Conservation (phyloP, 2,329 filamentous ascomycete genomes). For the Rugonectria rugulosa region DNA sequence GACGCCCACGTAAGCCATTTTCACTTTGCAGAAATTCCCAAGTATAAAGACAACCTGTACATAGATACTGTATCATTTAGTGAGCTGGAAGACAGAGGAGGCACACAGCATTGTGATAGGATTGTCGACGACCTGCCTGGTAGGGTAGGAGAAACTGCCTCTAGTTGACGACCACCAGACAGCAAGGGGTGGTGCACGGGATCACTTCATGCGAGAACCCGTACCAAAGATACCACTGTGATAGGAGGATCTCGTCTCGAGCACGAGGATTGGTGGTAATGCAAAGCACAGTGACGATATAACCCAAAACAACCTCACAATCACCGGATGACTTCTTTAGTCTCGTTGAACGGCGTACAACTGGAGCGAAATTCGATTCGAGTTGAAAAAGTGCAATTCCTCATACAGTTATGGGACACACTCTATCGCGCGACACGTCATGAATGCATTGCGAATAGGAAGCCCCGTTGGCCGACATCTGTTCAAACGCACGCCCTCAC, state of each 20-base stretch:
- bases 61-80: too few relatives aligned
- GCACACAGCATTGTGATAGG: too few relatives aligned
- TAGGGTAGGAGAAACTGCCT: too few relatives aligned
- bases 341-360: background rate
- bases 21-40: too few relatives aligned
- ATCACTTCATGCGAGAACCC: background rate
- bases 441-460: constrained; percentile 9
- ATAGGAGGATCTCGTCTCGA: background rate
- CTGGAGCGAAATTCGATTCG: background rate
- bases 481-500: constrained; percentile 1
- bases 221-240: background rate
- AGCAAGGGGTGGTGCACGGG: too few relatives aligned
- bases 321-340: background rate
- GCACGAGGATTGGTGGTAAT: background rate
- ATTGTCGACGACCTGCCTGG: too few relatives aligned
- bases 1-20: too few relatives aligned
- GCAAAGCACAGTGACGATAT: background rate
- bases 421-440: constrained; percentile 8
- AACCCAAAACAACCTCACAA: background rate
- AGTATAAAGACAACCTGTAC: too few relatives aligned
- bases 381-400: constrained; percentile 3
- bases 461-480: constrained; percentile 2
- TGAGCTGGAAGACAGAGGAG: too few relatives aligned
- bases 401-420: background rate
- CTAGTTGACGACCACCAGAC: too few relatives aligned